phyloP scores from a whole-genome alignment of 1,284 basidiomycete genomes.

The Gymnopus androsaceus region DNA sequence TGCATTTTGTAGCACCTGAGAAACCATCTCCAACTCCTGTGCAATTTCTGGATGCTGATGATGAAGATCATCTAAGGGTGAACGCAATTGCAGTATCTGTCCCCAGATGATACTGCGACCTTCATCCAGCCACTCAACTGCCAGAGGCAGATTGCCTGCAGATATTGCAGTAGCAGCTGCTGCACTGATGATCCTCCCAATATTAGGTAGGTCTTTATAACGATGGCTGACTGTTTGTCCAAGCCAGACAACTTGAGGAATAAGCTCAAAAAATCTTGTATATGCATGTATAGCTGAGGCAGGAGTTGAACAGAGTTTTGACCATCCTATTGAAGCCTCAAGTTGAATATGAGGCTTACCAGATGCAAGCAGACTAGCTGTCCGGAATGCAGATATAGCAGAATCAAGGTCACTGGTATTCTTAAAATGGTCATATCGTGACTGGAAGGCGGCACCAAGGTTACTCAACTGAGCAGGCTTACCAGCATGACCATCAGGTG shows the following conservation, averaged over 20 bases:
- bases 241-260: constrained; percentile 8
- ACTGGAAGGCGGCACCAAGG: too few species aligned
- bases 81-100: constrained; percentile 7
- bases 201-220: neutral
- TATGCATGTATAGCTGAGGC: too few species aligned
- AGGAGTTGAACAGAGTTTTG: neutral
- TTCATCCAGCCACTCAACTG: too few species aligned
- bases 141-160: too few species aligned
- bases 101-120: too few species aligned
- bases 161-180: too few species aligned
- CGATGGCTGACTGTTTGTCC: neutral
- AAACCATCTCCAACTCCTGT: neutral
- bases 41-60: constrained; percentile 2
- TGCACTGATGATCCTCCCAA: too few species aligned
- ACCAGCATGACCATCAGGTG: too few species aligned
- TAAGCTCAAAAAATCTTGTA: neutral
- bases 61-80: constrained; percentile 11
- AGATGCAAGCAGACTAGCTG: neutral
- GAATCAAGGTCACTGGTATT: too few species aligned
- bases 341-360: neutral
- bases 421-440: too few species aligned
- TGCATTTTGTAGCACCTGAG: neutral
- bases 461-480: too few species aligned
- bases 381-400: neutral
- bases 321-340: neutral